Evolutionary conservation across 2,329 filamentous ascomycete genomes (phyloP).

Genomic region (Rutstroemia sydowiana): DNA sequence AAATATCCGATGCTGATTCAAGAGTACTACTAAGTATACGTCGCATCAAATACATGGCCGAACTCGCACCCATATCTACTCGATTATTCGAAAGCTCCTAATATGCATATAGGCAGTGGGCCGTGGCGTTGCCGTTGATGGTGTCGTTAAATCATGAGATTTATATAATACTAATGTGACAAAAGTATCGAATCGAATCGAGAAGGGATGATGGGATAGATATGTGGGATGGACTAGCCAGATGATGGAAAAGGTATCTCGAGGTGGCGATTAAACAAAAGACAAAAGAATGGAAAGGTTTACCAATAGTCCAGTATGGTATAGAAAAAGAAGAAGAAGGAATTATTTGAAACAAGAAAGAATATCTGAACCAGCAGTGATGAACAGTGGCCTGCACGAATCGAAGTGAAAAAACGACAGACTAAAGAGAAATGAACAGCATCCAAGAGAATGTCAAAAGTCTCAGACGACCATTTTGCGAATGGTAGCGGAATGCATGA

Average conservation of each 20-base stretch:
- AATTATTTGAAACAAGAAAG: conserved; percentile 15
- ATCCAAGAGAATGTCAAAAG: conserved; percentile 20
- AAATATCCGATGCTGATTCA: conserved; percentile 6
- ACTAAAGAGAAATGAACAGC: conserved; percentile 20
- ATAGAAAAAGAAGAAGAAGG: conserved; percentile 22
- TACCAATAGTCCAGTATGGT: conserved; percentile 25
- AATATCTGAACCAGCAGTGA: conserved; percentile 31
- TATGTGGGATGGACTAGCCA: conserved; percentile 7
- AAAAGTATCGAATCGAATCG: conserved; percentile 12
- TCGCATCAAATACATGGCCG: conserved; percentile 21
- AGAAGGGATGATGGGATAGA: conserved; percentile 15
- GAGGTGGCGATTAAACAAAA: background rate
- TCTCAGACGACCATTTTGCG: conserved; percentile 15
- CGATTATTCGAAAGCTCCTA: conserved; percentile 10
- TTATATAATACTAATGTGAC: conserved; percentile 12
- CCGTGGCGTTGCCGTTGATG: conserved; percentile 25
- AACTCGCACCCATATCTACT: conserved; percentile 19
- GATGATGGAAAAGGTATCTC: background rate
- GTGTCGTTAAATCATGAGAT: conserved; percentile 29
- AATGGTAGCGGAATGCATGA: conserved; percentile 26
- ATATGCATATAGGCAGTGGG: conserved; percentile 24
- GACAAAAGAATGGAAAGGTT: conserved; percentile 20
- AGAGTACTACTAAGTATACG: conserved; percentile 12
- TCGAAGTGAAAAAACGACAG: conserved; percentile 22
- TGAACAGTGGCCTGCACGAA: conserved; percentile 22